Evolutionary conservation across 2,329 filamentous ascomycete genomes (phyloP).

Genomic region (Albophoma yamanashiensis): DNA sequence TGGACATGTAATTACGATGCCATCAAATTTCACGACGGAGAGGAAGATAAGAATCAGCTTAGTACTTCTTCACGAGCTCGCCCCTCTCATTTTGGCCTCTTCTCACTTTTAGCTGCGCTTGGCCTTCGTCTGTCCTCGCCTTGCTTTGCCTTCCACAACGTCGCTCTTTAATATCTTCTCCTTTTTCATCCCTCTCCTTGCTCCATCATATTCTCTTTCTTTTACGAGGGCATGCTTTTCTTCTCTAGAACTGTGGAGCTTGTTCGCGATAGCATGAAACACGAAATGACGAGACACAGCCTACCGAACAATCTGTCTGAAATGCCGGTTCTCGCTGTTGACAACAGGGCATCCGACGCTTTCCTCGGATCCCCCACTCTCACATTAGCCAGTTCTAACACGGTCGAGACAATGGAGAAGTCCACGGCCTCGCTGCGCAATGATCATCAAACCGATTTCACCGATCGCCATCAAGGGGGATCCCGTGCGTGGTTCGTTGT

Average conservation of each 20-base stretch:
- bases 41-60: neutral
- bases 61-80: neutral
- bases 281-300: neutral
- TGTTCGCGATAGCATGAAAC: neutral
- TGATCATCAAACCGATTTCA: neutral
- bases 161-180: neutral
- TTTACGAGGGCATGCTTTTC: neutral
- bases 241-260: neutral
- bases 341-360: constrained; percentile 4
- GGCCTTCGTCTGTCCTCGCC: neutral
- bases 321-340: constrained; percentile 1
- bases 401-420: neutral
- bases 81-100: neutral
- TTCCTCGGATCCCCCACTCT: neutral
- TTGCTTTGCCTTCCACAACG: too few relatives aligned
- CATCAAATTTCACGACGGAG: neutral
- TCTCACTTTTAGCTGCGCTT: neutral
- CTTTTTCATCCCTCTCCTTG: neutral
- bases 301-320: too few relatives aligned
- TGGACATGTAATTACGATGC: neutral
- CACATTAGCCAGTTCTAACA: neutral
- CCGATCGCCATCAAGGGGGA: constrained; percentile 10
- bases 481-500: constrained; percentile 20
- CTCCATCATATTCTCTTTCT: neutral
- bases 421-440: neutral